Base-by-base conservation (phyloP, 2,329 filamentous ascomycete species). In the Fusarium sp. region DNA sequence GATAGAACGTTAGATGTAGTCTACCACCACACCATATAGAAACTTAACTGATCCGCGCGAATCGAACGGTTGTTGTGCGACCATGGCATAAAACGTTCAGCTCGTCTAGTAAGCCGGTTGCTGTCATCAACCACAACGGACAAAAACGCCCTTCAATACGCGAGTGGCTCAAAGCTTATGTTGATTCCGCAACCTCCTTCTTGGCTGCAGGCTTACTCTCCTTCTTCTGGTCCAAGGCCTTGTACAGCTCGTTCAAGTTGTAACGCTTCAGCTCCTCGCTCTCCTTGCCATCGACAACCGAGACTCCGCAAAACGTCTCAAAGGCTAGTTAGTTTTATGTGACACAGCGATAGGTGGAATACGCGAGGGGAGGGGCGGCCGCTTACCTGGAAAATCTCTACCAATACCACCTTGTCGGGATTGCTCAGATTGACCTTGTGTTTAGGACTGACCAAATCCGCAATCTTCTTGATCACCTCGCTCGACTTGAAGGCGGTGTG, bases 351-450 rank as follows among this genome's bases (percentile, higher is more conserved):
- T 66, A 72, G 66, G 72, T 59, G 59, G 51, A 72, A 66, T 54
- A 67, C 57, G 61, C 59, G 64, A 72, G 55, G 51, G 42, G 30
- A 55, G 59, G 55, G 38, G 59, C 58, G 61, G 50, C 56, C 63
- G 50, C 79, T 70, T 85, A 93, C 92, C 87, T 94, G 90, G 79
- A 92, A 95, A 60, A 96, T 87, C 75, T 96, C 92, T 60, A 96
- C 89, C 66, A 95, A 81, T 72, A 96, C 91, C 32, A 95, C 88
- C 77, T 93, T 89, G 81, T 95, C 92, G 34, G 92, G 92, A n/a
- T 85, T 87, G 50, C 85, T 88, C n/a, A 97, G 86, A 74, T 95
- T 89, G 63, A 96, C 93, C 75, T 90, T 91, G 80, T 96, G 93
- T 42, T 85, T 85, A 12, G 85, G 82, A 52, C 89, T 89, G 66